Percentiles rank a stretch among this genome's conserved stretches.
Evolutionary conservation across 371 early-diverging fungal species (phyloP).

Genomic region (Modicella reniformis): DNA sequence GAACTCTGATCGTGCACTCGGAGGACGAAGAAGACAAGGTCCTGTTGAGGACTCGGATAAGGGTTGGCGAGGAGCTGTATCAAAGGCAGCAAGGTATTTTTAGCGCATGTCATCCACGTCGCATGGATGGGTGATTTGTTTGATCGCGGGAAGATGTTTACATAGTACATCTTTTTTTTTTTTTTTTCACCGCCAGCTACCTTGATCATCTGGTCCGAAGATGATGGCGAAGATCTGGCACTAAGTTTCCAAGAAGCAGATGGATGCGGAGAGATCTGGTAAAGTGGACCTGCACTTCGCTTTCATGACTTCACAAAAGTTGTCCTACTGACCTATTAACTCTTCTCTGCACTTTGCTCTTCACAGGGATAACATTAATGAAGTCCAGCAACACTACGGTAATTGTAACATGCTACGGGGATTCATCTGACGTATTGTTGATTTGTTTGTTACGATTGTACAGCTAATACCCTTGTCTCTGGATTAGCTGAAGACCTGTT

Average conservation of each 20-base stretch:
- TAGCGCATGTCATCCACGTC: slow-evolving; percentile 35
- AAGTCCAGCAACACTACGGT: slow-evolving; percentile 57
- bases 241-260: slow-evolving; percentile 90
- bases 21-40: slow-evolving; percentile 71
- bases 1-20: slow-evolving; percentile 65
- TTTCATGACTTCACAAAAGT: not conserved
- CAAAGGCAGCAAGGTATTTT: slow-evolving; percentile 82
- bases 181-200: slow-evolving; percentile 67
- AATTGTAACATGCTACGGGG: slow-evolving; percentile 7
- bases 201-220: slow-evolving; percentile 93
- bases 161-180: not conserved
- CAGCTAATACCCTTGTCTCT: not conserved
- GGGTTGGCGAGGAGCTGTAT: slow-evolving; percentile 71
- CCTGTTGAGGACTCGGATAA: slow-evolving; percentile 72
- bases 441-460: too few relatives aligned
- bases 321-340: not conserved
- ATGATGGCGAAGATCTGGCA: slow-evolving; percentile 80
- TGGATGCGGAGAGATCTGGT: slow-evolving; percentile 87
- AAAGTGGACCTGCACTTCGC: slow-evolving; percentile 22
- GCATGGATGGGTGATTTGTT: not conserved
- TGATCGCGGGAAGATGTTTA: not conserved
- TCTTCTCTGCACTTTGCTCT: slow-evolving; percentile 10
- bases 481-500: slow-evolving; percentile 41
- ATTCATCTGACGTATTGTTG: too few relatives aligned
- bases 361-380: slow-evolving; percentile 56